These are phyloP conservation scores for Cotoneaster glaucophyllus DNA, from an alignment of 306 rosid species.

Conservation along the genomic window DNA sequence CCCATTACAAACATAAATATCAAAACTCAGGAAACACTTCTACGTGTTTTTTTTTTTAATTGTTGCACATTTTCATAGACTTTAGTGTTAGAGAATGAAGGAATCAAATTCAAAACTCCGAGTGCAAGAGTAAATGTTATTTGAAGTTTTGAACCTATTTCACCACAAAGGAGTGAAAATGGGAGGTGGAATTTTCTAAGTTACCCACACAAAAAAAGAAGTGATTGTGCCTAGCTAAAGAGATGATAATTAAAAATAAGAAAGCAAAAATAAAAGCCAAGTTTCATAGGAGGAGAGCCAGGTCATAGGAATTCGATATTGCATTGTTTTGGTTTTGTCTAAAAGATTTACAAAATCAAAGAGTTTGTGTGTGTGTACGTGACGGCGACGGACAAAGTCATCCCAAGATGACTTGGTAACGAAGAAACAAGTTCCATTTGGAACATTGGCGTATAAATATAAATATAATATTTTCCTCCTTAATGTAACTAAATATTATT, in stretches of 20 bases:
- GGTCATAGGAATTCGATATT: neutral
- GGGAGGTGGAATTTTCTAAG: neutral
- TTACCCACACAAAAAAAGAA: no score
- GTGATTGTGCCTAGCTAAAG: no score
- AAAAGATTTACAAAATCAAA: neutral
- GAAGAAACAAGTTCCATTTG: neutral
- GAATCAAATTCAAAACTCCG: no score
- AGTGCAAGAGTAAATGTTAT: no score
- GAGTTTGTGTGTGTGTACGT: neutral
- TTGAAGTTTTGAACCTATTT: no score
- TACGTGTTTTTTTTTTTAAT: no score
- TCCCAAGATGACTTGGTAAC: conserved; percentile 7
- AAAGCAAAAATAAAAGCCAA: neutral
- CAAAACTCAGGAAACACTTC: no score
- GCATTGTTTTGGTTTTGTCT: neutral
- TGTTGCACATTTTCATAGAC: no score
- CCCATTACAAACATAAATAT: no score
- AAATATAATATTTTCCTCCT: no score
- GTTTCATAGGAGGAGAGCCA: neutral
- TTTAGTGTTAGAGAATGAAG: no score
- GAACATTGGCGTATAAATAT: neutral
- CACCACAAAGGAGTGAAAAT: no score
- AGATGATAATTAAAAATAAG: neutral
- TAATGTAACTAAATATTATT: neutral
- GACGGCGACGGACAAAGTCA: conserved; percentile 9